phyloP scores from a whole-genome alignment of 2,329 filamentous ascomycete species.

The Hymenoscyphus albidus region DNA sequence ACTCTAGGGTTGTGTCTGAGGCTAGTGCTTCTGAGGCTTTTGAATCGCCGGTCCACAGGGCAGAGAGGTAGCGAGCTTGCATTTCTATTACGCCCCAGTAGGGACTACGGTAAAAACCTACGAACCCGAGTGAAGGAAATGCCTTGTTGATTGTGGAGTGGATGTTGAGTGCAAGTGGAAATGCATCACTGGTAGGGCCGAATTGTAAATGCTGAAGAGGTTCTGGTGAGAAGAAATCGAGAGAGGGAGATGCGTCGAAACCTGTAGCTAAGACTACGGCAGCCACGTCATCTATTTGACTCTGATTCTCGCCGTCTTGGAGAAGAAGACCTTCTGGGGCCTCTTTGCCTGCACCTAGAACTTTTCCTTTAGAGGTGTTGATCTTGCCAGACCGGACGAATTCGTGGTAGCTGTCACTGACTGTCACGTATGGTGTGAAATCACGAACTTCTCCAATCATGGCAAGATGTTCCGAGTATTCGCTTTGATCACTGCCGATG shows the following conservation, averaged over 20 bases:
- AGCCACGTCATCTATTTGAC: constrained; percentile 51
- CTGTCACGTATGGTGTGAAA: constrained; percentile 61
- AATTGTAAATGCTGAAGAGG: constrained; percentile 56
- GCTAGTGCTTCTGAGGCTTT: constrained; percentile 27
- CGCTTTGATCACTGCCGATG: constrained; percentile 52
- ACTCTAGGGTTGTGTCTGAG: constrained; percentile 24
- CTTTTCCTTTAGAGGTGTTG: constrained; percentile 35
- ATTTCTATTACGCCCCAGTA: constrained; percentile 88
- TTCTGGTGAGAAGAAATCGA: constrained; percentile 59
- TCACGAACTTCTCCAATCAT: constrained; percentile 27
- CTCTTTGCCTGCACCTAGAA: constrained; percentile 8
- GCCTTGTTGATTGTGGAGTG: constrained; percentile 60
- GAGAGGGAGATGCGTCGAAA: constrained; percentile 60
- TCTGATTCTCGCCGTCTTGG: constrained; percentile 31
- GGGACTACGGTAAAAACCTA: constrained; percentile 79
- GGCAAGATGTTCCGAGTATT: constrained; percentile 40
- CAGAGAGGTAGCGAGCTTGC: constrained; percentile 68
- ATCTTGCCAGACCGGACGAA: constrained; percentile 67
- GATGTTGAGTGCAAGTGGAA: constrained; percentile 65
- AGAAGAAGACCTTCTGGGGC: constrained; percentile 23
- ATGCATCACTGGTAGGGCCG: constrained; percentile 41
- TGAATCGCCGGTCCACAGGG: constrained; percentile 48
- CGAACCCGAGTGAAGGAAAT: constrained; percentile 66
- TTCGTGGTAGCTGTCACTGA: constrained; percentile 69
- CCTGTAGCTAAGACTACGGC: constrained; percentile 74